Base-by-base conservation (phyloP, 345 rosid species). In the Citrus maxima region DNA sequence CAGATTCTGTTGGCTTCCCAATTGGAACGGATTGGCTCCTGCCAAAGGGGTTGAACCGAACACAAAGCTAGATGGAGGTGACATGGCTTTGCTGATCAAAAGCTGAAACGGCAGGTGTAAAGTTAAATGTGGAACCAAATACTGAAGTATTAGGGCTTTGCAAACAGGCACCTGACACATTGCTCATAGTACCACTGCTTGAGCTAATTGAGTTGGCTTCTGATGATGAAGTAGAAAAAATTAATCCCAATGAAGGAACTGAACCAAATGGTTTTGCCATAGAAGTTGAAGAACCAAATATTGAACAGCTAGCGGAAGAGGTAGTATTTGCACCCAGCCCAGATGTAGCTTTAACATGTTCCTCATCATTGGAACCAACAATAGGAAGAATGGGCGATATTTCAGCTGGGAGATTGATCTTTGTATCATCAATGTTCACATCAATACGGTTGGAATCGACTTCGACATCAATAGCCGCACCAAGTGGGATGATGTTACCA, bases 1-100 rank as follows among this genome's bases (percentile, higher is more conserved):
- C 25, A 74, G 70, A 18, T 74, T 85, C 72, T 83, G 91, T 81
- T 86, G 98, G 62, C 89, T 77, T 82, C 87, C 94, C 72, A 97
- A 93, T 75, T 84, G 95, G 83, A 93, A 92, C 2, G 7, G 86
- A 78, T 78, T 88, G 49, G 88, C 82, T 75, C 77, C 84, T 34
- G 88, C 18, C 21, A 87, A 81, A 73, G 88, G 54, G 24, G 85
- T 24, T 32, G 90, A 82, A 24, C 87, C 86, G 77, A 90, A 89
- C 22, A 35, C 27, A 76, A 84, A 84, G 40, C 82, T 65, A 40
- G 87, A 71, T 28, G 88, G 69, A 67, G 84, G 81, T 32, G 90
- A 35, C 76, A 79, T 70, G 21, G 91, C 61, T 49, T 49, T 75
- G 88, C 78, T 86, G 95, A 75, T 83, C 87, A 83, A 89, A 90